Evolutionary conservation across 2,329 filamentous ascomycete genomes (phyloP), one percentile per base, ranked within the genome.

Genomic region (Aspergillus neoniger): DNA sequence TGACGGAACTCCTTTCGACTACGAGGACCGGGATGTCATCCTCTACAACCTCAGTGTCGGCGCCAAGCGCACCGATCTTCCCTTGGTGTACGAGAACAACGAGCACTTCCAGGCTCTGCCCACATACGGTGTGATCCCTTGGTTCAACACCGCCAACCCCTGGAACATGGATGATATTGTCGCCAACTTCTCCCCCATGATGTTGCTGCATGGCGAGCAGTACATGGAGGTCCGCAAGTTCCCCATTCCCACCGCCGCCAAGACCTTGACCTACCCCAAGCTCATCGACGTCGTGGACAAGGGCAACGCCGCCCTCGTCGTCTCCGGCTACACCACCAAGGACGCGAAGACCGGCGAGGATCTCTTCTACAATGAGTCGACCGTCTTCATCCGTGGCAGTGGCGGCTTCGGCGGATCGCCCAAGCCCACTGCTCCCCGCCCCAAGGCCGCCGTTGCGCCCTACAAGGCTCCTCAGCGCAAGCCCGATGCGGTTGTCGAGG

Each of bases 151-250:
- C 62, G 84, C 90, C 67, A 82, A 88, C 63, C 91, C 94, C 28
- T 98, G 90, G 82, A 87, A 83, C 77, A 85, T 95, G 70, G 86
- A 88, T 72, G 87, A 93, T 59, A 85, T 99, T 63, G 90, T 98
- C 28, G 92, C 93, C 76, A 96, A 98, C 84, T 99, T 97, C 83
- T 92, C 87, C 39, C 94, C 93, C 63, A 97, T 96, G 92, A 97
- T 97, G 92, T 87, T 99, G 54, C 89, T 99, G 23, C 95, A 99
- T 81, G 95, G 95, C 74, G 95, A 99, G 83, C 95, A 99, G 79
- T 99, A 93, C 81, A 91, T 99, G 65, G 95, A 99, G 80, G 86
- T 99, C 72, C 88, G 89, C 74, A 92, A 94, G 78, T 96, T 88
- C 81, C 95, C 95, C 43, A 90, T 98, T 70, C 94, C 94, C 38